phyloP scores from a whole-genome alignment of 1,139 yeast genomes.

The Suhomyces coccinellae region DNA sequence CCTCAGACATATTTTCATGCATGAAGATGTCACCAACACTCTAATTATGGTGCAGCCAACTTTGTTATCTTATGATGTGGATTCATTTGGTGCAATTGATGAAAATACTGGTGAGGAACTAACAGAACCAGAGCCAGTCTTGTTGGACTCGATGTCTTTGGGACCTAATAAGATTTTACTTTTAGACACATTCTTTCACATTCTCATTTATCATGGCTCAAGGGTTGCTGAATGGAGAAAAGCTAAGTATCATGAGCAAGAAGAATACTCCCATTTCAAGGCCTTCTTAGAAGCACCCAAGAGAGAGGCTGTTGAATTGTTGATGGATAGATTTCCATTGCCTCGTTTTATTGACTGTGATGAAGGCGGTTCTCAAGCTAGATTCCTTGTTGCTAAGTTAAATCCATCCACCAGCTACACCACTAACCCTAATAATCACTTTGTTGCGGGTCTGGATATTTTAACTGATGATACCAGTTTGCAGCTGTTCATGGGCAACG shows the following conservation, averaged over 20 bases:
- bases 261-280: conserved; percentile 62
- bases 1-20: conserved; percentile 63
- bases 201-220: conserved; percentile 68
- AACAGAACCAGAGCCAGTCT: conserved; percentile 56
- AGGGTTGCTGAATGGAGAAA: conserved; percentile 70
- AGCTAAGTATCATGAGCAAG: conserved; percentile 64
- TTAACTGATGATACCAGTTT: conserved; percentile 72
- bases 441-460: conserved; percentile 36
- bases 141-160: conserved; percentile 67
- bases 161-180: conserved; percentile 60
- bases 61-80: conserved; percentile 63
- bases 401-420: conserved; percentile 71
- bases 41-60: conserved; percentile 79
- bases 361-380: conserved; percentile 77
- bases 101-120: conserved; percentile 37
- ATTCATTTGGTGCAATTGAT: conserved; percentile 45
- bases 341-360: conserved; percentile 75
- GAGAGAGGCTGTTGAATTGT: conserved; percentile 63
- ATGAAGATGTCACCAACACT: conserved; percentile 66
- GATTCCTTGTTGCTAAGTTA: conserved; percentile 71
- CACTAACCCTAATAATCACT: conserved; percentile 34
- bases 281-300: conserved; percentile 66
- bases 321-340: conserved; percentile 69
- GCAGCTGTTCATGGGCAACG: conserved; percentile 66
- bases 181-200: conserved; percentile 74